Base-by-base conservation (phyloP, 2,329 filamentous ascomycete species). In the Botrytis hyacinthi region DNA sequence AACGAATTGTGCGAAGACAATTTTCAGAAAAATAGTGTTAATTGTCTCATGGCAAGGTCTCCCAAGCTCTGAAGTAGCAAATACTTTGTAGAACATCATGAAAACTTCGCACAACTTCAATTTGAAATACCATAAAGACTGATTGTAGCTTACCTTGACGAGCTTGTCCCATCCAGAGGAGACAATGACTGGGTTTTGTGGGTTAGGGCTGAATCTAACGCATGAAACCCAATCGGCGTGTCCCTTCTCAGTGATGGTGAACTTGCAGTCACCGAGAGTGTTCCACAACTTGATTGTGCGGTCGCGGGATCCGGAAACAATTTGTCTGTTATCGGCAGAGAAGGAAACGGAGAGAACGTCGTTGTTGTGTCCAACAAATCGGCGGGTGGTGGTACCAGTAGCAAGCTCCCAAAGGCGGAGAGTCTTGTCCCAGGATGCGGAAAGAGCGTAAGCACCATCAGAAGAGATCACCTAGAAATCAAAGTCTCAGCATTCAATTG, bases 201-300 rank as follows among this genome's bases (percentile, higher is more conserved):
- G 96, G 91, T 99, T 99, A 84, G 96, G 96, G 87, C 93, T 97
- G 93, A 99, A 99, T 86, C 96, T 93, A 81, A 99, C 96, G 89
- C 95, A 98, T 78, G 95, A 98, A 81, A 97, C 96, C 96, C 96
- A 99, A 87, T 99, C 96, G 86, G 94, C 94, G 91, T 99, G 96
- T 85, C 96, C 96, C 93, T 99, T 99, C 85, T 99, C 96, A 87
- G 94, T 97, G 90, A 99, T 98, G 89, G 95, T 99, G 92, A 91
- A 99, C 91, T 99, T 99, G 95, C 96, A 99, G 91, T 99, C 96
- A 87, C 96, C 96, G 80, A 99, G 94, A 82, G 96, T 99, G 91
- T 99, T 99, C 96, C 96, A 99, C 83, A 99, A 92, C 93, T 98
- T 99, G 91, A 99, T 98, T 83, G 93, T 94, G 85, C 94, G 92